Evolutionary conservation across 148 eudicot genomes (phyloP).

Genomic region (Linanthus parryae): DNA sequence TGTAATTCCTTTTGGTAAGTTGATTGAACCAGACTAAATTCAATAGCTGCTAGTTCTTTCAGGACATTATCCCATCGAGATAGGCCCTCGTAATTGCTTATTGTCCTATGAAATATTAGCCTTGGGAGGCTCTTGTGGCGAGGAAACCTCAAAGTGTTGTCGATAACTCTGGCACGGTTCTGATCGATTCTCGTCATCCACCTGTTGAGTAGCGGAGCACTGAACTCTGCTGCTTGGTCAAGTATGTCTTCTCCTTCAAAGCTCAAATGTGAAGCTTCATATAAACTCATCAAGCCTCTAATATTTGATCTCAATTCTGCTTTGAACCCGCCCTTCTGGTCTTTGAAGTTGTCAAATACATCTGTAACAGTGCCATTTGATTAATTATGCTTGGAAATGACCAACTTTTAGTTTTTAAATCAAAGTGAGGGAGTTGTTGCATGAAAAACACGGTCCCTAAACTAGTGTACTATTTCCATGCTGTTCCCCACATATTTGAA

Average conservation of each 20-base stretch:
- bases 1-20: conserved; percentile 27
- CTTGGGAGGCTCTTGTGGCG: conserved; percentile 37
- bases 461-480: too few relatives aligned
- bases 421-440: too few relatives aligned
- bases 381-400: too few relatives aligned
- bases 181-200: conserved; percentile 10
- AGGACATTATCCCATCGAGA: conserved; percentile 21
- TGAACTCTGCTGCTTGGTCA: conserved; percentile 38
- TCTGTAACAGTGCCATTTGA: conserved; percentile 22
- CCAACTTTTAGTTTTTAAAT: too few relatives aligned
- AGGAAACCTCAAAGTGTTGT: conserved; percentile 29
- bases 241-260: conserved; percentile 50
- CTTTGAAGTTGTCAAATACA: conserved; percentile 36
- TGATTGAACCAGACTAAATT: conserved; percentile 15
- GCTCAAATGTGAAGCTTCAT: conserved; percentile 57
- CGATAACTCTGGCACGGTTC: conserved; percentile 12
- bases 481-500: too few relatives aligned
- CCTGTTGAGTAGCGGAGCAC: conserved; percentile 15
- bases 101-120: conserved; percentile 14
- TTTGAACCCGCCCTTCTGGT: conserved; percentile 31
- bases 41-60: conserved; percentile 28
- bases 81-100: conserved; percentile 6
- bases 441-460: too few relatives aligned
- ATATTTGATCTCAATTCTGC: conserved; percentile 24
- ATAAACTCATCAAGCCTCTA: conserved; percentile 45